Percentiles rank a stretch among this genome's conserved stretches.
phyloP scores from a whole-genome alignment of 169 alveolate genomes.

The Sarcocystis neurona region DNA sequence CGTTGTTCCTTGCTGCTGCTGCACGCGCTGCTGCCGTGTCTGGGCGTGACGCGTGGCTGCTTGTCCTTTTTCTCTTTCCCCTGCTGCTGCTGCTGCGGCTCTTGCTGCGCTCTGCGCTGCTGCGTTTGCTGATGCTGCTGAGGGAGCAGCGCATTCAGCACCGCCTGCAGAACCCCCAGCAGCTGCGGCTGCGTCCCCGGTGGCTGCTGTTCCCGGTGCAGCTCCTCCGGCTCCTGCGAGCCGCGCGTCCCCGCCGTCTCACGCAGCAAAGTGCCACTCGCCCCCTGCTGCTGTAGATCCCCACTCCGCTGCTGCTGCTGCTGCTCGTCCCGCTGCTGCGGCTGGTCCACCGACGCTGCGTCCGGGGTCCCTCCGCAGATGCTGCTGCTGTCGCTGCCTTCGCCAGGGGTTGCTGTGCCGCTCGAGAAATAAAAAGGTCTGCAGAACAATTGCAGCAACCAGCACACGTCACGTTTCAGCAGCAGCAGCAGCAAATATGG shows the following conservation, averaged over 20 bases:
- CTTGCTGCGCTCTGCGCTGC: constrained; percentile 13
- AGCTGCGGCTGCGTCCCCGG: constrained; percentile 14
- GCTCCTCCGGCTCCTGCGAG: constrained; percentile 29
- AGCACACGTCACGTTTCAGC: background rate
- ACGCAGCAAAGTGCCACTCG: background rate
- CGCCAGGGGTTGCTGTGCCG: too few species aligned
- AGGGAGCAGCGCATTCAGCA: background rate
- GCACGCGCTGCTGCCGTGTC: too few species aligned
- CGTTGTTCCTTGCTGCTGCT: too few species aligned
- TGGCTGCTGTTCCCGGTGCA: background rate
- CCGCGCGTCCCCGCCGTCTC: constrained; percentile 3
- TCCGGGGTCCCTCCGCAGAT: background rate
- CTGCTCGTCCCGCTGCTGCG: background rate
- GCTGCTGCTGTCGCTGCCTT: background rate
- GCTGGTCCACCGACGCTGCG: background rate
- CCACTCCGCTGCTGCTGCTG: background rate
- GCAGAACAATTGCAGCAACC: background rate
- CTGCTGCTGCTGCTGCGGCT: constrained; percentile 51
- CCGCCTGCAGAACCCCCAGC: too few species aligned
- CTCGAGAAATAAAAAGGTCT: background rate
- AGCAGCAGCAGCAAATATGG: constrained; percentile 24
- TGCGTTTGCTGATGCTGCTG: constrained; percentile 36
- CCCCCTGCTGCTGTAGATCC: background rate
- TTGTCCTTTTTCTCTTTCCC: too few species aligned
- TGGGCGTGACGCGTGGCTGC: too few species aligned